Evolutionary conservation across 108 stramenopile species (phyloP).

Genomic region (Aurantiochytrium sp.): DNA sequence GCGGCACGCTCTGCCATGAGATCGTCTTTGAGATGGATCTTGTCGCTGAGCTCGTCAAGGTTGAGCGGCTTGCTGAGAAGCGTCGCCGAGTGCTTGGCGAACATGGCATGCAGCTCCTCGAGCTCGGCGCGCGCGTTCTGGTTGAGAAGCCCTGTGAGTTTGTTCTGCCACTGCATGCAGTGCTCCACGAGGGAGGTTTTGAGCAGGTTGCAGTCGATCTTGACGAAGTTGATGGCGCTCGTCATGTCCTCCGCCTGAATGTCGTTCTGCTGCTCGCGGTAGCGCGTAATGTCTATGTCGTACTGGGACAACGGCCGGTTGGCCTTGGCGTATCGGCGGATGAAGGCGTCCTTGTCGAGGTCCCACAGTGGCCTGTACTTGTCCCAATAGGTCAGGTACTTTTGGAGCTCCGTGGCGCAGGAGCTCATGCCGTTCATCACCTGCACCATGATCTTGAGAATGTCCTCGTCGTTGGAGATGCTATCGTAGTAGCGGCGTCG

Average conservation of each 20-base stretch:
- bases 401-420: constrained; percentile 57
- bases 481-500: constrained; percentile 49
- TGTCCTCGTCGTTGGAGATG: constrained; percentile 61
- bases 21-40: constrained; percentile 41
- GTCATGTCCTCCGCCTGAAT: constrained; percentile 49
- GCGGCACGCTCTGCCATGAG: constrained; percentile 32
- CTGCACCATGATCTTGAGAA: constrained; percentile 58
- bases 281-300: constrained; percentile 50
- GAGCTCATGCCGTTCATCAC: constrained; percentile 65
- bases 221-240: constrained; percentile 61
- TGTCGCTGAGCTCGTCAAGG: constrained; percentile 55
- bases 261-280: constrained; percentile 52
- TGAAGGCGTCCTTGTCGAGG: constrained; percentile 58
- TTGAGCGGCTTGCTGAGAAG: constrained; percentile 42
- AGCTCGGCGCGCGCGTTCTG: constrained; percentile 57
- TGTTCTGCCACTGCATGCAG: constrained; percentile 58
- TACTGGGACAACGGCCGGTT: constrained; percentile 49
- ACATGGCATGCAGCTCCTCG: constrained; percentile 44
- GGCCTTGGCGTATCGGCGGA: constrained; percentile 62
- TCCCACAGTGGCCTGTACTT: constrained; percentile 62
- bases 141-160: constrained; percentile 58
- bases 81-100: constrained; percentile 39
- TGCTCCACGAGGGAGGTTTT: constrained; percentile 53
- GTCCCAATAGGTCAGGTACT: constrained; percentile 47
- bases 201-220: constrained; percentile 59